Base-by-base conservation (phyloP, 2,329 filamentous ascomycete genomes). In the Exophiala bonariae region DNA sequence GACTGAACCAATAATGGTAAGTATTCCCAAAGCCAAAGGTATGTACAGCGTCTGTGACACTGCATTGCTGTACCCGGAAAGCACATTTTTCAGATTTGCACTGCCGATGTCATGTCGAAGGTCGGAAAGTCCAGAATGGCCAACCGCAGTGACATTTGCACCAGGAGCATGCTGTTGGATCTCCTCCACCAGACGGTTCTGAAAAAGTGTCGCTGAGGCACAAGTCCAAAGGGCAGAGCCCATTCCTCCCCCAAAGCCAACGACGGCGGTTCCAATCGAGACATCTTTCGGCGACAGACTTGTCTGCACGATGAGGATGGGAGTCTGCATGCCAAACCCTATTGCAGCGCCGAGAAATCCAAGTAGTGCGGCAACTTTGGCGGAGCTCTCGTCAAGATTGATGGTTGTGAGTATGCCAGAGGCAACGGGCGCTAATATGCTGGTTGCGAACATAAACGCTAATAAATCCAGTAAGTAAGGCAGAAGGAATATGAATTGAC, bases 371-470 rank as follows among this genome's bases (percentile, higher is more conserved):
- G 64, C 56, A 56, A 61, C 62, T 16, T 56, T 48, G 4, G 32
- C 46, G 2, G 43, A 39, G n/a, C 35, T 45, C 10, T 35, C 38
- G n/a, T 45, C 17, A 7, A 50, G 31, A 14, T 50, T 28, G 11
- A 54, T 20, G 14, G 51, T 51, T 17, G 54, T 59, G 14, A 63
- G 39, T 7, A 63, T 42, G 7, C 59, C 61, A 14, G 57, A 50
- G 10, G 56, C 61, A 14, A 61, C 52, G 6, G 59, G 50, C 11
- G 55, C 46, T 22, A 60, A 16, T 14, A 56, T 50, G 9, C 51
- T 47, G n/a, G 65, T 62, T 5, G 60, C 31, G 4, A 66, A 41
- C 37, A 71, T 58, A 54, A 65, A 59, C 36, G 50, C 49, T 52
- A n/a, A 10, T 19, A 13, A 11, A 4, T 16, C 35, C 30, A 32